phyloP scores from a whole-genome alignment of 345 rosid genomes.

The Hypericum perforatum region DNA sequence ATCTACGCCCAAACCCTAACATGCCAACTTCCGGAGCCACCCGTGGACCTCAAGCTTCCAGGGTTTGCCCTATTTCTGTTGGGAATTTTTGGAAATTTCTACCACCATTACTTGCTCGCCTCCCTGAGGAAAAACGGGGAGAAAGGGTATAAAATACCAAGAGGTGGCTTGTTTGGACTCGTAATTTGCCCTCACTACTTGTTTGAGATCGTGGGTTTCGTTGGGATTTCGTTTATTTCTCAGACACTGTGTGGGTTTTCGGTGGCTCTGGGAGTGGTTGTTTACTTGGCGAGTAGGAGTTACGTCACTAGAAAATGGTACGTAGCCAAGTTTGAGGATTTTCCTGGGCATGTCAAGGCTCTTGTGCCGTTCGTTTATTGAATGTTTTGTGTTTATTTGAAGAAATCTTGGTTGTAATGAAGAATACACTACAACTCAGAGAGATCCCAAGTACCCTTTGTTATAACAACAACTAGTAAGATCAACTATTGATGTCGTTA shows the following conservation, averaged over 20 bases:
- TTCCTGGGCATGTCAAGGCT: conserved; percentile 44
- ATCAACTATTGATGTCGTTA: too few relatives aligned
- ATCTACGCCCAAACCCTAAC: conserved; percentile 12
- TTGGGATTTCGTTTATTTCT: conserved; percentile 46
- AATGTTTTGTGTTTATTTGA: too few relatives aligned
- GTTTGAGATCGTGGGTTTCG: conserved; percentile 51
- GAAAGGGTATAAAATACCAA: conserved; percentile 54
- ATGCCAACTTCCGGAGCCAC: conserved; percentile 19
- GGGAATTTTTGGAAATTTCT: conserved; percentile 61
- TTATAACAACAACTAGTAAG: too few relatives aligned
- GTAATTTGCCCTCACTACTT: conserved; percentile 72
- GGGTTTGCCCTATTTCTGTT: conserved; percentile 44
- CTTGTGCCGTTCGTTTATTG: conserved; percentile 49
- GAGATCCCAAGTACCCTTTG: too few relatives aligned
- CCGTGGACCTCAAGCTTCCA: conserved; percentile 26
- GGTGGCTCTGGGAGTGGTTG: conserved; percentile 24
- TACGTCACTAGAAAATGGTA: conserved; percentile 63
- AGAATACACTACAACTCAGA: too few relatives aligned
- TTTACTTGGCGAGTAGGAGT: conserved; percentile 54
- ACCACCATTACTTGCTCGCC: conserved; percentile 70
- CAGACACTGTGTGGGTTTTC: conserved; percentile 41
- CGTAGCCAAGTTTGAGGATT: conserved; percentile 52
- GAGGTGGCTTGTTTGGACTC: conserved; percentile 47
- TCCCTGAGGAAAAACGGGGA: conserved; percentile 31
- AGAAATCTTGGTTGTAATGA: too few relatives aligned